phyloP scores from a whole-genome alignment of 768 basidiomycete genomes.

The Serpula lacrymans region DNA sequence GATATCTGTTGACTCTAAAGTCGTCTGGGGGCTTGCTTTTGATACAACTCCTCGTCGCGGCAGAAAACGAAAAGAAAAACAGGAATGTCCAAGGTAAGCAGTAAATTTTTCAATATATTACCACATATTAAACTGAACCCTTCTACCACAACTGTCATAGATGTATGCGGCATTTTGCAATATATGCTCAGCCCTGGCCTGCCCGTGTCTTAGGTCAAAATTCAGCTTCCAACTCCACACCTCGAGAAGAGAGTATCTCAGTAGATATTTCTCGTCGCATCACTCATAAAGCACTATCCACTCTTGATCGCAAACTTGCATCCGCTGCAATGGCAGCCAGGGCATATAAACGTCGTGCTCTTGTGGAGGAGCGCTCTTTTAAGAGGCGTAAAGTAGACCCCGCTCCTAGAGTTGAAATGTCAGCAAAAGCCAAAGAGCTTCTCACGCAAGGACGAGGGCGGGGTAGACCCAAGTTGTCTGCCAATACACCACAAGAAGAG shows the following conservation, averaged over 20 bases:
- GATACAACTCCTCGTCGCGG: slow-evolving; percentile 43
- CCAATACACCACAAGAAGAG: slow-evolving; percentile 25
- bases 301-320: slow-evolving; percentile 54
- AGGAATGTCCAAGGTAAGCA: slow-evolving; percentile 71
- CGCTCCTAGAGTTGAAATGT: slow-evolving; percentile 25
- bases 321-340: slow-evolving; percentile 34
- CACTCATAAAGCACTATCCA: slow-evolving; percentile 46
- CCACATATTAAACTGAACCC: slow-evolving; percentile 10
- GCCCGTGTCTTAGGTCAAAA: slow-evolving; percentile 49
- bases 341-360: slow-evolving; percentile 23
- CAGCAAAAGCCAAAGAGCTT: slow-evolving; percentile 31
- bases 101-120: slow-evolving; percentile 21
- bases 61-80: slow-evolving; percentile 58
- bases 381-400: slow-evolving; percentile 52
- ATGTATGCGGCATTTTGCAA: slow-evolving; percentile 77
- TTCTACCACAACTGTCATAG: slow-evolving; percentile 36
- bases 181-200: slow-evolving; percentile 73
- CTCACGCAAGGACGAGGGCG: slow-evolving; percentile 29
- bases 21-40: slow-evolving; percentile 67
- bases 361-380: slow-evolving; percentile 33
- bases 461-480: slow-evolving; percentile 33
- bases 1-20: slow-evolving; percentile 69
- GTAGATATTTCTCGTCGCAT: slow-evolving; percentile 41
- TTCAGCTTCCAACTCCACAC: slow-evolving; percentile 41
- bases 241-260: slow-evolving; percentile 43